Evolutionary conservation across 192 early-diverging fungal species (phyloP).

Genomic region (Coemansia sp.): DNA sequence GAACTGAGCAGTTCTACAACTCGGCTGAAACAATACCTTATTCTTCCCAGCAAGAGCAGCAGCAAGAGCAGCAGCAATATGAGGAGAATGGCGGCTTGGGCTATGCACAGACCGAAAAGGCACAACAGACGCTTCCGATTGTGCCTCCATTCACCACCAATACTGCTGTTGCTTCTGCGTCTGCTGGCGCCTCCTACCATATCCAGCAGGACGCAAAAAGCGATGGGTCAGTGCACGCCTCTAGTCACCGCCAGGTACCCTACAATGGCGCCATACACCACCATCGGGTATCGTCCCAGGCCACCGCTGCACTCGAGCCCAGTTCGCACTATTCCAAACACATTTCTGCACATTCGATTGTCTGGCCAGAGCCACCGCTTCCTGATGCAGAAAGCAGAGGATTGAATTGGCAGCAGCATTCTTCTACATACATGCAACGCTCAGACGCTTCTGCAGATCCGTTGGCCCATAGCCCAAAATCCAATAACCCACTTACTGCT

Average conservation of each 20-base stretch:
- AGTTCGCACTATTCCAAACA: conserved; percentile 14
- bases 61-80: not conserved
- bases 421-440: not conserved
- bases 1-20: conserved; percentile 19
- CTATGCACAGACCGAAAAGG: not conserved
- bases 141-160: not conserved
- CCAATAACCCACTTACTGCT: not conserved
- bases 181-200: not conserved
- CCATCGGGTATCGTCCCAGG: conserved; percentile 8
- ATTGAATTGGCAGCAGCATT: not conserved
- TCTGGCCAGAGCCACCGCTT: conserved; percentile 22
- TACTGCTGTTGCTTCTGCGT: not conserved
- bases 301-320: conserved; percentile 11
- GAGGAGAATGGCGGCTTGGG: not conserved
- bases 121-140: not conserved
- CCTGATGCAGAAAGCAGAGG: not conserved
- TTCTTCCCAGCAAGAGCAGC: conserved; percentile 1
- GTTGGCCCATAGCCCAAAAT: not conserved
- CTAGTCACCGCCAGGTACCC: not conserved
- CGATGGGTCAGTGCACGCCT: not conserved
- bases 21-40: not conserved
- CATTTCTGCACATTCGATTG: conserved; percentile 17
- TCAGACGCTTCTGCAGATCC: not conserved
- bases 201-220: not conserved
- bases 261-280: not conserved